A percentile compares a stretch with the other conserved stretches of the same genome.
Evolutionary conservation across 345 rosid genomes (phyloP).

Genomic region (Rhodamnia argentea): DNA sequence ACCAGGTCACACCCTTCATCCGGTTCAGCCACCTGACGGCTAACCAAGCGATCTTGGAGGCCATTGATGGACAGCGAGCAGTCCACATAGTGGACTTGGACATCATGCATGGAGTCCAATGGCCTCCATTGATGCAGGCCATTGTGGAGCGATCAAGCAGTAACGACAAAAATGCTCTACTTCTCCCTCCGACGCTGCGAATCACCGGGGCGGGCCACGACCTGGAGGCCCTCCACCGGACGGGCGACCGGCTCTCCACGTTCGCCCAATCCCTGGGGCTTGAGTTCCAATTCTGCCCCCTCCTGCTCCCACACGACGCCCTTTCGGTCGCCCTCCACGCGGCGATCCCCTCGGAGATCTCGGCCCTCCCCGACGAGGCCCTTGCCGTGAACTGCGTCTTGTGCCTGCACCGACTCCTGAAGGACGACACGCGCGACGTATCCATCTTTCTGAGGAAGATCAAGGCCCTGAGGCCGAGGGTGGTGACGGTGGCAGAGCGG

Average conservation of each 20-base stretch:
- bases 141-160: slow-evolving; percentile 43
- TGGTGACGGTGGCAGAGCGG: slow-evolving; percentile 75
- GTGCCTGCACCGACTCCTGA: slow-evolving; percentile 53
- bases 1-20: slow-evolving; percentile 82
- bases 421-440: slow-evolving; percentile 34
- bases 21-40: slow-evolving; percentile 90
- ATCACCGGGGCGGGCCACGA: slow-evolving; percentile 87
- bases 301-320: slow-evolving; percentile 43
- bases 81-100: slow-evolving; percentile 88
- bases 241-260: slow-evolving; percentile 75
- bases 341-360: slow-evolving; percentile 28
- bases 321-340: slow-evolving; percentile 19
- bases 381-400: slow-evolving; percentile 73
- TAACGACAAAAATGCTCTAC: not conserved
- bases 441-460: slow-evolving; percentile 49
- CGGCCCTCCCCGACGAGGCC: slow-evolving; percentile 53
- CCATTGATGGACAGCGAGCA: slow-evolving; percentile 44
- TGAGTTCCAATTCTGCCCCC: slow-evolving; percentile 69
- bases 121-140: slow-evolving; percentile 99
- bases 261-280: slow-evolving; percentile 82
- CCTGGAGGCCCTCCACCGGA: slow-evolving; percentile 36
- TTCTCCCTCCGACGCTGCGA: slow-evolving; percentile 57
- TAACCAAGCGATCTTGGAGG: slow-evolving; percentile 86
- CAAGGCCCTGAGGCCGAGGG: slow-evolving; percentile 58
- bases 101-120: slow-evolving; percentile 95